Evolutionary conservation across 768 basidiomycete genomes (phyloP), one percentile per base, ranked within the genome.

Genomic region (Lepiota subincarnata): DNA sequence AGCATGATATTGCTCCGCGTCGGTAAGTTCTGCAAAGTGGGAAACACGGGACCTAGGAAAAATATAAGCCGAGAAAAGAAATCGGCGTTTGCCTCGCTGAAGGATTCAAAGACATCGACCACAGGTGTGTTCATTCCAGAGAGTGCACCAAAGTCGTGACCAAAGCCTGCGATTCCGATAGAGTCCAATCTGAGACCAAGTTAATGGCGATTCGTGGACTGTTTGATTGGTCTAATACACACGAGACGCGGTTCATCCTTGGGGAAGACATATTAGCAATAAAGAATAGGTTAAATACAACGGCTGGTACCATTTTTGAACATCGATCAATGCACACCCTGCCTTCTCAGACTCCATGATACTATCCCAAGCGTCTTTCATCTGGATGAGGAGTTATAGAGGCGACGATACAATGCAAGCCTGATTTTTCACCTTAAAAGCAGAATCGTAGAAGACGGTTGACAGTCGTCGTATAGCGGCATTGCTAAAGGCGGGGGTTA

Each of bases 91-190:
- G 57, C 55, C 24, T 45, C 60, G 4, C 66, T 65, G 41, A 76
- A 70, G 0, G 67, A 62, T 13, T 74, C 72, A 24, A 80, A 77
- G 1, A 70, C 66, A 4, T 73, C 67, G 2, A 71, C 66, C 14
- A 82, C 69, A 2, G 68, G 57, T 3, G 76, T 68, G 24, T 62
- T 63, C 50, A 77, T 72, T 4, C 81, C 81, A 12, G 78, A 73
- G 4, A 84, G 68, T 0, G 77, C 64, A 12, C 74, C 73, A 56
- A 85, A 85, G 59, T 82, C 70, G 57, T 84, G 77, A 4, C 78
- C 76, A 53, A 84, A 84, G 0, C 81, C 80, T 6, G 79, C 80
- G 31, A 83, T 77, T 12, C 83, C 81, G 47, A 84, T 70, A 0
- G 70, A 74, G 58, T 85, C 83, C 3, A 84, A 67, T 10, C 81